Base-by-base conservation (phyloP, 257 asterid genomes). In the Salvia rosmarinus region DNA sequence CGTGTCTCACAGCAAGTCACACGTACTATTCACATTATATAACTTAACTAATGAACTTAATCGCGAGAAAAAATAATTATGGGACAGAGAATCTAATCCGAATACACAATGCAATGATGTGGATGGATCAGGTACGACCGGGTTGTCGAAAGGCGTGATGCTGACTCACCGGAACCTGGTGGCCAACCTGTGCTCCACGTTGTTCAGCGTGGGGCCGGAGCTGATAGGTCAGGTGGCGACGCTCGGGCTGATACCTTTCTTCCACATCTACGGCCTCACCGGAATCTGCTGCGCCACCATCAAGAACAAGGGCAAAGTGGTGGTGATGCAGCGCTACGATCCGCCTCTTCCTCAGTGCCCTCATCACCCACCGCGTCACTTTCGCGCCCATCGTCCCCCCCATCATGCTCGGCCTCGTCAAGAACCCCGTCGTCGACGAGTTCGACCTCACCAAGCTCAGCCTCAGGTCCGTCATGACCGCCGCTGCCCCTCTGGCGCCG, bases 361-460 rank as follows among this genome's bases (percentile, higher is more conserved):
- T 91, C 76, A 86, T 91, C 77, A 73, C 79, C 2, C 96, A 94
- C 34, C 84, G 86, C 71, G 82, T 94, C 84, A 87, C 85, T 0
- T 94, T 94, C 58, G 97, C 96, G 0, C 99, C 97, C 0, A 83
- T 91, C 0, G 99, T 94, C 6, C 99, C 99, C 0, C 97, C 99
- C 7, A 91, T 94, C 68, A 89, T 94, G 76, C 71, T 94, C 25
- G 91, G 88, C 5, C 66, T 94, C 67, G 98, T 94, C 20, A 94
- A 91, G 85, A 89, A 94, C 56, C 97, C 99, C 1, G 81, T 91
- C 0, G 96, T 91, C 2, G 87, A 91, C 30, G 96, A 91, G 20
- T 94, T 87, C 74, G 96, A 94, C 76, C 89, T 91, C 2, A 74
- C 49, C 12, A 89, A 86, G 73, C 87, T 91, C 51, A 84, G 79